Base-by-base conservation (phyloP, 2,329 filamentous ascomycete species). In the Bipolaris zeicola region DNA sequence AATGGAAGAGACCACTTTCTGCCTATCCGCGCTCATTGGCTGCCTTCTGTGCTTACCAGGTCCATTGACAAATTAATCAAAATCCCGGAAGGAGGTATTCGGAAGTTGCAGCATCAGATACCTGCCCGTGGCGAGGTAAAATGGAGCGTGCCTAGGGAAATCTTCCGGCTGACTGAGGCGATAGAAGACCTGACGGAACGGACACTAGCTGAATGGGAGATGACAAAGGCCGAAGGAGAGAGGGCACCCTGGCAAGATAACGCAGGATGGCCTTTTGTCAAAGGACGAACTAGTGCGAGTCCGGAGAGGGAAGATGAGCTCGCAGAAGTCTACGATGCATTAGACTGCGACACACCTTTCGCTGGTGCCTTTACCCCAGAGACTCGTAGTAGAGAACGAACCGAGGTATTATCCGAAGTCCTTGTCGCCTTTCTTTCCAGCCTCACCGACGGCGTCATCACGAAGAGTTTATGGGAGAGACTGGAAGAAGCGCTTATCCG, bases 1-100 rank as follows among this genome's bases (percentile, higher is more conserved):
- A 86, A 89, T 50, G 96, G 96, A 0, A 85, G 92, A 45, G 95
- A 99, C 67, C 90, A 98, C 71, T 99, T 99, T 71, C 86, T 99
- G 37, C 89, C 92, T 0, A 81, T 96, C 0, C 87, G 85, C 22
- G 95, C 85, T 0, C 80, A 78, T 1, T 99, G 95, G 94, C 79
- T 89, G 3, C 89, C 90, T 7, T 92, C 91, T 0, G 90, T 88
- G 66, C 90, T 98, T 46, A 91, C 91, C 0, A 87, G 91, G 36
- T 93, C 90, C 0, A 83, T 99, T n/a, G 89, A 93, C 58, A 93
- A 96, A 68, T 83, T 99, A 7, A 91, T 96, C 47, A 87, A 89
- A 16, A 86, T 97, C 4, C 93, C 95, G 0, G 87, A 93, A 84
- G 81, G 83, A 16, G 85, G 85, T 10, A 92, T 93, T 4, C 89